phyloP scores from a whole-genome alignment of 2,329 filamentous ascomycete species.

The Aspergillus sojae region DNA sequence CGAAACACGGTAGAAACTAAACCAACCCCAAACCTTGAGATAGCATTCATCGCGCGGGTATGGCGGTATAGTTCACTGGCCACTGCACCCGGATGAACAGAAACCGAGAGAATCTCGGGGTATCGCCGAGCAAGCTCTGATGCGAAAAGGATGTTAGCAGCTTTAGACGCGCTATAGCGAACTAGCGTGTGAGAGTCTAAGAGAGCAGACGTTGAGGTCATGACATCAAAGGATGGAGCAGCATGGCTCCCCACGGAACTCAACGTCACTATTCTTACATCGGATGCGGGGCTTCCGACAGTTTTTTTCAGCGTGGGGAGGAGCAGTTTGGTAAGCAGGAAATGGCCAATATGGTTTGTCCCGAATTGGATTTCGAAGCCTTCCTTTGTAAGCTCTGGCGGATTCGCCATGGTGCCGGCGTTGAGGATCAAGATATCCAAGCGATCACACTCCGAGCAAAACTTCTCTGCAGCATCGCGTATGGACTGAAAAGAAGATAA shows the following conservation, averaged over 20 bases:
- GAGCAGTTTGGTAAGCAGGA: constrained; percentile 48
- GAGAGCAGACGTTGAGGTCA: constrained; percentile 41
- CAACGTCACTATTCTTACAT: constrained; percentile 43
- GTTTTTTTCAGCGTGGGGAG: constrained; percentile 45
- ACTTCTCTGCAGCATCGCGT: constrained; percentile 46
- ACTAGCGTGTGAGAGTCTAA: constrained; percentile 42
- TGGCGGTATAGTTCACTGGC: constrained; percentile 44
- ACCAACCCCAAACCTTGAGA: constrained; percentile 27
- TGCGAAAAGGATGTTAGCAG: constrained; percentile 53
- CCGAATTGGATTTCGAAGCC: constrained; percentile 50
- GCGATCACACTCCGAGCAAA: constrained; percentile 43
- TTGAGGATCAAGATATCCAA: constrained; percentile 52
- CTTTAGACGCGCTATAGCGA: constrained; percentile 56
- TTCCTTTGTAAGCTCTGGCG: constrained; percentile 40
- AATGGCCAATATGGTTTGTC: constrained; percentile 52
- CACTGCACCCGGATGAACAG: constrained; percentile 55
- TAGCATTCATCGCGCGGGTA: constrained; percentile 26
- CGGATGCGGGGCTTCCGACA: constrained; percentile 24
- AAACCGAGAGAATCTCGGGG: constrained; percentile 47
- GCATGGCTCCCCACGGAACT: constrained; percentile 40
- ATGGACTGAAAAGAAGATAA: constrained; percentile 55
- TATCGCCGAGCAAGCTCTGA: constrained; percentile 49
- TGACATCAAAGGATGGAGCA: constrained; percentile 37
- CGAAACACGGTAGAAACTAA: constrained; percentile 33
- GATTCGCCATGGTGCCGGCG: constrained; percentile 50